Evolutionary conservation across 345 rosid genomes (phyloP).

Genomic region (Alliaria petiolata): DNA sequence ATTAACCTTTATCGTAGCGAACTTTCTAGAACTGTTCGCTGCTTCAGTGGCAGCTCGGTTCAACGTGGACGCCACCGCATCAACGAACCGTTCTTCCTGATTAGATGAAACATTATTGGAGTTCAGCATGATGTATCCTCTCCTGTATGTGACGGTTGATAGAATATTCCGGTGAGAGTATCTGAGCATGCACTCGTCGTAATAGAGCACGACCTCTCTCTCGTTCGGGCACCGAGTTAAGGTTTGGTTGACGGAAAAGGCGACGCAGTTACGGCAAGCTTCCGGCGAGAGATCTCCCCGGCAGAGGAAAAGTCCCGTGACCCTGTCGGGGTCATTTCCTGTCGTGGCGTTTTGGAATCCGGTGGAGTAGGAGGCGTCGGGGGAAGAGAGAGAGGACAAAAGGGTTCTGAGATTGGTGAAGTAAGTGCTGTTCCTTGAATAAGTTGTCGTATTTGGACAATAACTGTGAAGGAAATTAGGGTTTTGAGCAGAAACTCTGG

Average conservation of each 20-base stretch:
- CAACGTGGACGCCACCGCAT: not conserved
- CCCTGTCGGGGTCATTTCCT: slow-evolving; percentile 15
- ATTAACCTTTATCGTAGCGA: not conserved
- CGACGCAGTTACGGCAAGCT: slow-evolving; percentile 33
- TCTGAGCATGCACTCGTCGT: slow-evolving; percentile 33
- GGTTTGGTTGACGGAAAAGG: not conserved
- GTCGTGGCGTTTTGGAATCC: slow-evolving; percentile 38
- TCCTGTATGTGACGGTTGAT: not conserved
- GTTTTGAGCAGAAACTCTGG: no score
- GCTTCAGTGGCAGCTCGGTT: not conserved
- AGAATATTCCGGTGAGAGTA: slow-evolving; percentile 18
- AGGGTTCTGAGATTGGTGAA: slow-evolving; percentile 29
- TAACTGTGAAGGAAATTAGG: no score
- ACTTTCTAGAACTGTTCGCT: slow-evolving; percentile 4
- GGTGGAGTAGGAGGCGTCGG: not conserved
- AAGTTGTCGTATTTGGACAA: no score
- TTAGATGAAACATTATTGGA: not conserved
- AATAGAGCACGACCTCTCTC: slow-evolving; percentile 20
- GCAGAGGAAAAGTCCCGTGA: slow-evolving; percentile 37
- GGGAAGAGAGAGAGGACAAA: slow-evolving; percentile 22
- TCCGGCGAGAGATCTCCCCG: slow-evolving; percentile 10
- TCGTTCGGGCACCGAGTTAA: slow-evolving; percentile 15
- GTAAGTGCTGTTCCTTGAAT: no score
- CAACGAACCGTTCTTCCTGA: not conserved
- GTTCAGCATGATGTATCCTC: not conserved